Base-by-base conservation (phyloP, 2,329 filamentous ascomycete species). In the Ophiocordyceps camponoti-saundersi region DNA sequence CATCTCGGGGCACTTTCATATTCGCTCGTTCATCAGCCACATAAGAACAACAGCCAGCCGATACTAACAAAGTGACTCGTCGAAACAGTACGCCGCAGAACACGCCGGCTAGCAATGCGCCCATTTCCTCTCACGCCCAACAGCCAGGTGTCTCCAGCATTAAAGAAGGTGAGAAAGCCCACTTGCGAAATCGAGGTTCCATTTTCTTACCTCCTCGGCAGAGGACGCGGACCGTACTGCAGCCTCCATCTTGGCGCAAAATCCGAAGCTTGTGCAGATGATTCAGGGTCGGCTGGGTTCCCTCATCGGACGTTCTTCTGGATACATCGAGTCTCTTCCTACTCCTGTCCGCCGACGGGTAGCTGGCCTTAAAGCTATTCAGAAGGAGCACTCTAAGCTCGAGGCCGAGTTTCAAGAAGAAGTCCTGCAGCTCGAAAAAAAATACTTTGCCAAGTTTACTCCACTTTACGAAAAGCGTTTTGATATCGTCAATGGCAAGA, bases 401-500 rank as follows among this genome's bases (percentile, higher is more conserved):
- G 93, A 98, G 74, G 86, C 88, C 47, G 83, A 95, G 68, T 96
- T 98, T 68, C 93, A 98, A 66, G 89, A 96, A 67, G 93, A 96
- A 70, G 89, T 98, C 51, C 77, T 98, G 49, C 82, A 95, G 67
- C 79, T 98, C 26, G 92, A 98, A 77, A 98, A 98, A 79, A 95
- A 95, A 72, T 98, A 95, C 70, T 96, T 96, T 59, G 86, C 85
- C 69, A 96, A 96, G 71, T 98, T 95, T 71, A 94, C 87, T 47
- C 92, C 92, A 50, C 79, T 98, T 45, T 98, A 98, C 70, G 73
- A 95, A 75, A 92, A 92, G 75, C 89, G 92, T 66, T 79, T 89
- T 52, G 77, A 81, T 58, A 96, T 98, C 57, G 75, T 98, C 66
- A 96, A 95, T 68, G 92, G 92, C 57, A 69, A 70, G 53, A 65